A percentile compares a stretch with the other conserved stretches of the same genome.
Conservation (phyloP, 371 early-diverging fungal genomes). For the Circinella umbellata region DNA sequence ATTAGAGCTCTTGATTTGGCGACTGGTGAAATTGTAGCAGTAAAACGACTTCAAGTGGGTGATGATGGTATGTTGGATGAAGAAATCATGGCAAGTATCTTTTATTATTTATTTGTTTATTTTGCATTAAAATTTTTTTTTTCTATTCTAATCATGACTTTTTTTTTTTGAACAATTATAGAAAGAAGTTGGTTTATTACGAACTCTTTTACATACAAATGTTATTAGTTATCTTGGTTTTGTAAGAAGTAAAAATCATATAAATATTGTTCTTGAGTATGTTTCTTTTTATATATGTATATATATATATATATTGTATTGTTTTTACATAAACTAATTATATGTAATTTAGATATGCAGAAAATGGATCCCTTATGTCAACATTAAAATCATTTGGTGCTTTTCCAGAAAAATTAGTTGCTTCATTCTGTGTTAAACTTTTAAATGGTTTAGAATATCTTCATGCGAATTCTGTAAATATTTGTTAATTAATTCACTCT, state of each 20-base stretch:
- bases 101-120: too few relatives aligned
- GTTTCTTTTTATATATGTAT: neutral
- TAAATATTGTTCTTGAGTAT: conserved; percentile 90
- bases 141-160: conserved; percentile 29
- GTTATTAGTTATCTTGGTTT: conserved; percentile 90
- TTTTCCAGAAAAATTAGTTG: conserved; percentile 93
- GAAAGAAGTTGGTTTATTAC: conserved; percentile 77
- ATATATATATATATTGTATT: too few relatives aligned
- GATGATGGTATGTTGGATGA: conserved; percentile 68
- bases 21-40: conserved; percentile 88
- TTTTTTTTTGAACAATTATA: conserved; percentile 12
- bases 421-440: conserved; percentile 89
- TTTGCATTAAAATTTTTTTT: too few relatives aligned
- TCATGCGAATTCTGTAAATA: conserved; percentile 73
- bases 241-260: conserved; percentile 68
- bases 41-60: conserved; percentile 80
- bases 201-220: conserved; percentile 77
- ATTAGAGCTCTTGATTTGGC: conserved; percentile 79
- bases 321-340: neutral
- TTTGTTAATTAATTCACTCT: too few relatives aligned
- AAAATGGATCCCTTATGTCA: conserved; percentile 92
- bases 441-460: conserved; percentile 90
- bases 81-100: conserved; percentile 42
- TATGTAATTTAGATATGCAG: conserved; percentile 66
- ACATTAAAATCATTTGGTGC: conserved; percentile 91